These are phyloP conservation scores for Alternaria arborescens DNA, from an alignment of 2,329 filamentous ascomycete species.

Conservation along the genomic window DNA sequence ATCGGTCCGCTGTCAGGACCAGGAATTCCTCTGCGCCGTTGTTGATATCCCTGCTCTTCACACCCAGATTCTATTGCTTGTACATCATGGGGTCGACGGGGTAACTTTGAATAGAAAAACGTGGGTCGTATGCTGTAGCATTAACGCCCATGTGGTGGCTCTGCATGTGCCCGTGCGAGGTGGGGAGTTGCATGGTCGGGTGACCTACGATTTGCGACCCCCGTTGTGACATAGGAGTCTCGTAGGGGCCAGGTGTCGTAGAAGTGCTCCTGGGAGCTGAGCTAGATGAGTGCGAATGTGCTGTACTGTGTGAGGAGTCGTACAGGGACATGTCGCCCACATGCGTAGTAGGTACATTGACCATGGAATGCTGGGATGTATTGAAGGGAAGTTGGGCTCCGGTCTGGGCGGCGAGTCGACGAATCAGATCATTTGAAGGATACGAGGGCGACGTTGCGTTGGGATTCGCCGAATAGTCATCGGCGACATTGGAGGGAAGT, in stretches of 20 bases:
- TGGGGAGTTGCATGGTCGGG: conserved; percentile 33
- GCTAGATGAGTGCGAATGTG: conserved; percentile 47
- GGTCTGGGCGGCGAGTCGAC: conserved; percentile 47
- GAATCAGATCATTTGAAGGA: conserved; percentile 46
- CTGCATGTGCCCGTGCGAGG: conserved; percentile 41
- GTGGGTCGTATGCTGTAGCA: conserved; percentile 43
- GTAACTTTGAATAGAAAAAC: conserved; percentile 44
- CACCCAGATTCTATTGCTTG: conserved; percentile 31
- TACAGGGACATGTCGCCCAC: conserved; percentile 49
- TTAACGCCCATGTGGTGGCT: conserved; percentile 43
- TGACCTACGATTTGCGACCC: conserved; percentile 37
- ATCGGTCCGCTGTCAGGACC: conserved; percentile 5
- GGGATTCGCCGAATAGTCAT: conserved; percentile 40
- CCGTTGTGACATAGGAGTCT: conserved; percentile 37
- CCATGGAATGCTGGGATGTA: conserved; percentile 42
- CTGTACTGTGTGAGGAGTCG: conserved; percentile 42
- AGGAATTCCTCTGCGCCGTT: conserved; percentile 3
- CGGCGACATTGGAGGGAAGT: conserved; percentile 41
- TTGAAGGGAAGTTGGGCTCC: conserved; percentile 47
- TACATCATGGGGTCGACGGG: conserved; percentile 49
- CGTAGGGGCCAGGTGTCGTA: conserved; percentile 47
- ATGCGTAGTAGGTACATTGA: conserved; percentile 41
- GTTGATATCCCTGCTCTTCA: conserved; percentile 8
- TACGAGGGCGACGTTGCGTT: conserved; percentile 41
- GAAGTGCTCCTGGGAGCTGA: conserved; percentile 44